phyloP scores from a whole-genome alignment of 2,329 filamentous ascomycete species.

The Phaeosphaeria sp. region DNA sequence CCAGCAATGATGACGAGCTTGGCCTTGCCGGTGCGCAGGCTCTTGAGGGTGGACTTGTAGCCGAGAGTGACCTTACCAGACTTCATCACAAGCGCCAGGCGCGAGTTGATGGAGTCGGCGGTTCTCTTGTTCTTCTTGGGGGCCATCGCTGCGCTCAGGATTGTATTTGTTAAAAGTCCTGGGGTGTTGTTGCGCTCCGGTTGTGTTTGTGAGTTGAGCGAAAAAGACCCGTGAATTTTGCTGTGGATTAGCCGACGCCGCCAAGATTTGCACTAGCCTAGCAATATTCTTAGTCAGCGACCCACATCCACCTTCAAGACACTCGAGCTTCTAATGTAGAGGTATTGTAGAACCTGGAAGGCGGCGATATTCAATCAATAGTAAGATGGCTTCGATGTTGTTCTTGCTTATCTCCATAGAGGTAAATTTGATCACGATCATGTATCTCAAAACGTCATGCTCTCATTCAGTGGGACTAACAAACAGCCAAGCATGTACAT shows the following conservation, averaged over 20 bases:
- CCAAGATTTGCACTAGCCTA: constrained; percentile 22
- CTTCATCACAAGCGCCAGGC: constrained; percentile 74
- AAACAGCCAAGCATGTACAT: neutral
- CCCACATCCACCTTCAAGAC: neutral
- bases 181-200: constrained; percentile 45
- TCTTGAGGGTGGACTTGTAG: constrained; percentile 89
- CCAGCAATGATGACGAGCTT: constrained; percentile 96
- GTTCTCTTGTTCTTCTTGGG: constrained; percentile 85
- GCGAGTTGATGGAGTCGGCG: constrained; percentile 75
- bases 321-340: neutral
- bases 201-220: constrained; percentile 19
- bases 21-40: constrained; percentile 91
- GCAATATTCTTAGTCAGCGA: constrained; percentile 7
- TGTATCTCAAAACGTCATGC: too few species aligned
- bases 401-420: too few species aligned
- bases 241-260: constrained; percentile 17
- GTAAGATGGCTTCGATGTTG: too few species aligned
- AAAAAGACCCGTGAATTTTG: constrained; percentile 11
- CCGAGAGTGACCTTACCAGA: constrained; percentile 78
- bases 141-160: constrained; percentile 63
- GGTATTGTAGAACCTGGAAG: neutral
- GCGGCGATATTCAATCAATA: too few species aligned
- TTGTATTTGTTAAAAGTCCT: constrained; percentile 33
- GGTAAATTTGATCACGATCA: too few species aligned
- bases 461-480: neutral